Base-by-base conservation (phyloP, 2,329 filamentous ascomycete species). In the Fusarium mundagurra region DNA sequence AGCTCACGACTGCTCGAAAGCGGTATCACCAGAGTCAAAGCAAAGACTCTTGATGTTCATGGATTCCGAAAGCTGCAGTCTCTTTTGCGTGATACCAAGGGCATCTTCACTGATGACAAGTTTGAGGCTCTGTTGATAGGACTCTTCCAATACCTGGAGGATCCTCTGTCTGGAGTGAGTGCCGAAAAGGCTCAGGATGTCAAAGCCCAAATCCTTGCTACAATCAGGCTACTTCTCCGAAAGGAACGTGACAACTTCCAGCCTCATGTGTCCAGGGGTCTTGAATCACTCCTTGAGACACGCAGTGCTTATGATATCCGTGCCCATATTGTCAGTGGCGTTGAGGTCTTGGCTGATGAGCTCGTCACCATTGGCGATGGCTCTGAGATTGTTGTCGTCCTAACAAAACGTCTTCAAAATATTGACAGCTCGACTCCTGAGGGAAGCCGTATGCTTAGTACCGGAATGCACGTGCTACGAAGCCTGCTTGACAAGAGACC, bases 61-160 rank as follows among this genome's bases (percentile, higher is more conserved):
- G 93, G 93, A 64, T 94, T 95, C 86, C 90, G 93, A 61, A 93
- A 93, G 78, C 85, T 95, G 55, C 93, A 95, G 81, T 91, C 91
- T 44, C 88, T 95, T 73, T 88, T 94, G 68, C 91, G 92, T 72
- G 91, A 93, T 67, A 89, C 87, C 78, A 88, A 88, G 76, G 87
- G 90, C 20, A 86, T 90, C 27, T 90, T 93, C 79, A 87, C 88
- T 4, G 89, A 92, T 68, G 90, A 92, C 54, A 92, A 90, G 73
- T 94, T 94, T 69, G 89, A 92, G 72, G 87, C 91, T 13, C 86
- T 95, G 5, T 84, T 95, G 41, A 77, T 88, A 6, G 92, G 91
- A 1, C 86, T 94, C 27, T 92, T 95, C 69, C 89, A 91, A 54
- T 95, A 92, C 79, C 88, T 95, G 33, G 89, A 94, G 80, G 88